A percentile compares a stretch with the other conserved stretches of the same genome.
These are phyloP conservation scores for Acanthamoeba rhysodes DNA, from an alignment of 208 protist genomes.

Conservation along the genomic window DNA sequence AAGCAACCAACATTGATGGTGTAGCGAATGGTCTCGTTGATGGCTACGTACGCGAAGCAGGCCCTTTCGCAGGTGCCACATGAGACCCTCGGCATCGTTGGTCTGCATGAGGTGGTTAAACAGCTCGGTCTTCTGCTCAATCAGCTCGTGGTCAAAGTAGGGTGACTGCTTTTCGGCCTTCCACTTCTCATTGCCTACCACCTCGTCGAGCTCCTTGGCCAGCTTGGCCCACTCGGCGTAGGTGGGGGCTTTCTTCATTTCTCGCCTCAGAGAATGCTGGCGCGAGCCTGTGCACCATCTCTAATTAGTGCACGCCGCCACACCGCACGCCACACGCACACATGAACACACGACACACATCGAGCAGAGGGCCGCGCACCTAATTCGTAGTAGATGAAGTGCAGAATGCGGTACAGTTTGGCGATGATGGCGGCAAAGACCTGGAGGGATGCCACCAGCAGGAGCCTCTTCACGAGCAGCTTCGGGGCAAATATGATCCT, in stretches of 20 bases:
- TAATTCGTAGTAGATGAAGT: slow-evolving; percentile 43
- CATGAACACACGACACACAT: neutral
- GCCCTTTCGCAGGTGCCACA: slow-evolving; percentile 60
- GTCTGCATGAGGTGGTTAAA: neutral
- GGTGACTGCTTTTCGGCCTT: slow-evolving; percentile 55
- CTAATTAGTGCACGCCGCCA: neutral
- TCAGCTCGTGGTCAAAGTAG: slow-evolving; percentile 52
- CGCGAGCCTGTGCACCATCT: neutral
- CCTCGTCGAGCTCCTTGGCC: slow-evolving; percentile 48
- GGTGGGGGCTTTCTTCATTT: slow-evolving; percentile 11
- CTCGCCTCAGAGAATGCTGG: neutral
- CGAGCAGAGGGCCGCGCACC: neutral
- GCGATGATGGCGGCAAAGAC: slow-evolving; percentile 6
- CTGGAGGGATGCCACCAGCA: slow-evolving; percentile 40
- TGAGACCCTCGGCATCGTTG: slow-evolving; percentile 53
- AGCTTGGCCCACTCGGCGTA: slow-evolving; percentile 26
- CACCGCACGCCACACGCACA: neutral
- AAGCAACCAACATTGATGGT: neutral
- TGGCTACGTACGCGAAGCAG: slow-evolving; percentile 33
- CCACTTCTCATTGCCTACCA: slow-evolving; percentile 64
- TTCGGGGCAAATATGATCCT: slow-evolving; percentile 55
- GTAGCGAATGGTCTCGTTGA: too few relatives aligned
- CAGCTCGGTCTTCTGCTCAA: slow-evolving; percentile 52
- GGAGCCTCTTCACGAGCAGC: slow-evolving; percentile 11
- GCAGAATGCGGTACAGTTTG: slow-evolving; percentile 56